Evolutionary conservation across 257 asterid species (phyloP).

Genomic region (Gynochthodes officinalis): DNA sequence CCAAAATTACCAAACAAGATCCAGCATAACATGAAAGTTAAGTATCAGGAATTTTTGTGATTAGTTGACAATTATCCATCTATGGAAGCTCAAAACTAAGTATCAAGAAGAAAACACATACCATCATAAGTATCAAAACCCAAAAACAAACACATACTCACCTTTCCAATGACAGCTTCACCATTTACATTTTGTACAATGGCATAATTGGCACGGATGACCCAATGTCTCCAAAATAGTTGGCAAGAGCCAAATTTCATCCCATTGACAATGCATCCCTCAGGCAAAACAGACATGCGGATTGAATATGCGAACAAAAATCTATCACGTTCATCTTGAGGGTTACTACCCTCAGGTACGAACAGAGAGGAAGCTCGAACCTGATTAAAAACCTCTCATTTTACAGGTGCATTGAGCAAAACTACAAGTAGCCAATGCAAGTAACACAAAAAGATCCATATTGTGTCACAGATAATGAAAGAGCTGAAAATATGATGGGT

Average conservation of each 20-base stretch:
- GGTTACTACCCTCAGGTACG: conserved; percentile 76
- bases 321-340: conserved; percentile 47
- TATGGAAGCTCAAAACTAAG: background rate
- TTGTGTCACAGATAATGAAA: too few relatives aligned
- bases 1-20: background rate
- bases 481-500: background rate
- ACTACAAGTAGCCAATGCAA: conserved; percentile 8
- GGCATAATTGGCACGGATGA: conserved; percentile 49
- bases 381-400: conserved; percentile 31
- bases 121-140: conserved; percentile 13
- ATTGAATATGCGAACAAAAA: conserved; percentile 72
- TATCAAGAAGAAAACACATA: background rate
- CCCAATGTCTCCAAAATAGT: conserved; percentile 82
- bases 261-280: conserved; percentile 70
- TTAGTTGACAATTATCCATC: background rate
- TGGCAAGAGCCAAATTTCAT: conserved; percentile 66
- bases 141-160: conserved; percentile 9
- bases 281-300: conserved; percentile 73
- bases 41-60: background rate
- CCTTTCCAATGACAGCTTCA: conserved; percentile 94
- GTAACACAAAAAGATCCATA: background rate
- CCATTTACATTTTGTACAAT: conserved; percentile 55
- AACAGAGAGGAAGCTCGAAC: conserved; percentile 90
- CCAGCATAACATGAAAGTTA: background rate
- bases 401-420: conserved; percentile 13